Evolutionary conservation across 257 asterid genomes (phyloP).

Genomic region (Plantago major): DNA sequence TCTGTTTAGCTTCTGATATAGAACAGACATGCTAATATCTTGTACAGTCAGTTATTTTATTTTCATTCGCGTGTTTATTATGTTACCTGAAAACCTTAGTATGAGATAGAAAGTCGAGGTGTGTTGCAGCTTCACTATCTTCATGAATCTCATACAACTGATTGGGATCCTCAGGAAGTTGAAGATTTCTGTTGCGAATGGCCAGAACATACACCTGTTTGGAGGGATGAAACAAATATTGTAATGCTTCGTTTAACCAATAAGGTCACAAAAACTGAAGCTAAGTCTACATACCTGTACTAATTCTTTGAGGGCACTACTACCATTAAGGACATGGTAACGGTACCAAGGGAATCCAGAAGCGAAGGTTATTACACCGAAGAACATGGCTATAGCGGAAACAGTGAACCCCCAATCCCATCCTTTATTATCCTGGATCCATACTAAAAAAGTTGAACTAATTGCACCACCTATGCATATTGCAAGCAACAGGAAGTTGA

Average conservation of each 20-base stretch:
- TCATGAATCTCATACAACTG: conserved; percentile 43
- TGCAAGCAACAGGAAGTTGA: conserved; percentile 57
- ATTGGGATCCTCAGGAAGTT: conserved; percentile 39
- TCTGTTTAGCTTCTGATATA: not conserved
- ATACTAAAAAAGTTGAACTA: conserved; percentile 53
- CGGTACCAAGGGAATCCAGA: conserved; percentile 57
- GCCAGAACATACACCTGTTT: conserved; percentile 61
- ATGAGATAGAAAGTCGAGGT: conserved; percentile 49
- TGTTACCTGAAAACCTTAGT: conserved; percentile 42
- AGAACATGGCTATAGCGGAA: conserved; percentile 49
- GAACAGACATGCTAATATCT: not conserved
- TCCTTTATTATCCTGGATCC: conserved; percentile 72
- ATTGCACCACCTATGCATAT: conserved; percentile 54
- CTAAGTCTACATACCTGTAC: conserved; percentile 36
- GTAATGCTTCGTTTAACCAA: not conserved
- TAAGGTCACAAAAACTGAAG: not conserved
- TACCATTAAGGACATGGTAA: conserved; percentile 48
- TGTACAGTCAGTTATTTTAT: too few species aligned
- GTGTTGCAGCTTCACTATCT: conserved; percentile 41
- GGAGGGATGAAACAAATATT: not conserved
- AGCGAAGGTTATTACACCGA: conserved; percentile 32
- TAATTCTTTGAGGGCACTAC: conserved; percentile 53
- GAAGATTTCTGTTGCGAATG: conserved; percentile 48
- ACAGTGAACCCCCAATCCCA: conserved; percentile 62
- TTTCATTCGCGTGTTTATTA: too few species aligned